A percentile compares a stretch with the other conserved stretches of the same genome.
These are phyloP conservation scores for Colletotrichum sublineola DNA, from an alignment of 2,329 filamentous ascomycete species.

Conservation along the genomic window DNA sequence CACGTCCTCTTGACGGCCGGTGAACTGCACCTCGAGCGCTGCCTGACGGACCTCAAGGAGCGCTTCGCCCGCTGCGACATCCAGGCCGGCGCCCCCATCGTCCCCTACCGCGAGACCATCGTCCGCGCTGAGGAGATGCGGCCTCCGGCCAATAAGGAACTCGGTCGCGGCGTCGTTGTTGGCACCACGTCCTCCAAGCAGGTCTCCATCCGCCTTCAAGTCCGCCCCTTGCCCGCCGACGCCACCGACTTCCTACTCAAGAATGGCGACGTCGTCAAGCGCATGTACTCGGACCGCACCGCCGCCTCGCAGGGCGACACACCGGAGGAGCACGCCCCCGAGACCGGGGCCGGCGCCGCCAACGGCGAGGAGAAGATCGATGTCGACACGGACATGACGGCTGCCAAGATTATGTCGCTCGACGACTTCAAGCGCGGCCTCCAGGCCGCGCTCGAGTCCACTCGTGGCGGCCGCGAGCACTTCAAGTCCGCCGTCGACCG, in stretches of 20 bases:
- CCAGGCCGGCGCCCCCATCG: slow-evolving; percentile 92
- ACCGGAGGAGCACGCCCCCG: slow-evolving; percentile 46
- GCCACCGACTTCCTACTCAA: slow-evolving; percentile 90
- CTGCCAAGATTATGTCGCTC: slow-evolving; percentile 73
- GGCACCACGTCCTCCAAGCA: slow-evolving; percentile 87
- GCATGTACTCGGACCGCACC: slow-evolving; percentile 79
- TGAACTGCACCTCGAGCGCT: slow-evolving; percentile 93
- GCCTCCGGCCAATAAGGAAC: slow-evolving; percentile 84
- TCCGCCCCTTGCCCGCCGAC: slow-evolving; percentile 80
- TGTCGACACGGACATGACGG: slow-evolving; percentile 67
- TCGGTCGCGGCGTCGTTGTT: slow-evolving; percentile 85
- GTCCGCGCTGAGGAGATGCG: slow-evolving; percentile 92
- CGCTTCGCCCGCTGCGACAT: slow-evolving; percentile 95
- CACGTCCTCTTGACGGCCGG: slow-evolving; percentile 95
- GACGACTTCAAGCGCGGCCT: slow-evolving; percentile 85
- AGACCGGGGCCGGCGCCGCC: background rate
- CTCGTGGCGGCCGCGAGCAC: slow-evolving; percentile 76
- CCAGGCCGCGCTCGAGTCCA: slow-evolving; percentile 74
- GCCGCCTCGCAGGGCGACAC: slow-evolving; percentile 49
- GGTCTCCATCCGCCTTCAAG: slow-evolving; percentile 80
- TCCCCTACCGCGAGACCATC: slow-evolving; percentile 95
- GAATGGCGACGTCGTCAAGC: slow-evolving; percentile 83
- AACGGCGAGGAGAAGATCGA: slow-evolving; percentile 55
- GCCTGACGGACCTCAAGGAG: slow-evolving; percentile 91
- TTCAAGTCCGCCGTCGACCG: slow-evolving; percentile 84